Base-by-base conservation (phyloP, 1,284 basidiomycete genomes). In the Puccinia horiana region DNA sequence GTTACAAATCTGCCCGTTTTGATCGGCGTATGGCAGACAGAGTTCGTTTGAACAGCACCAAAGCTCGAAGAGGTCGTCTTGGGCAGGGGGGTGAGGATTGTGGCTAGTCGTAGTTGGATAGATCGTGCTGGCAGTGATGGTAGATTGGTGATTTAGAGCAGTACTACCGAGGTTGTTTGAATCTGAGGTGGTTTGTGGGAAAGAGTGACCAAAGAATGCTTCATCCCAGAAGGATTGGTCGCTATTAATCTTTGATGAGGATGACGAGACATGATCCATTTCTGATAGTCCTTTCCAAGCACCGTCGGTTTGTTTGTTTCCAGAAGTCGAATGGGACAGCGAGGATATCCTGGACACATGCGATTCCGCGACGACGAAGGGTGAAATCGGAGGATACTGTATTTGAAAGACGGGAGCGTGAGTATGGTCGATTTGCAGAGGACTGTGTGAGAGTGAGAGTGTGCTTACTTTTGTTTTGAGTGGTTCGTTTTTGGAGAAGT, bases 41-140 rank as follows among this genome's bases (percentile, higher is more conserved):
- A 70, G 69, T 40, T 70, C 69, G 47, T 49, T 40, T 9, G 69
- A 29, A 40, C 69, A 70, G 44, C 69, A 70, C 69, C 69, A 70
- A 1, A 70, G 47, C 23, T 70, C 69, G 69, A 70, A 70, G 12
- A 70, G 20, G n/a, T 70, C 42, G 32, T 70, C 69, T 9, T 70
- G 69, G 20, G 69, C 42, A 14, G 42, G n/a, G 0, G 47, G n/a
- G n/a, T 44, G n/a, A 49, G 42, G 23, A 20, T 49, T 49, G 47
- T 49, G 35, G 29, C 20, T 63, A 20, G 20, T 70, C 8, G 47
- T 8, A 49, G 26, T n/a, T 23, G 35, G 14, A 32, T 23, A 20
- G 49, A 54, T 6, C 23, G 49, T 5, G 49, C 20, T 54, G 49
- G 42, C 6, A 16, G 49, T 23, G 49, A 54, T 54, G 23, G 49